Evolutionary conservation across 768 basidiomycete genomes (phyloP), one percentile per base, ranked within the genome.

Genomic region (Lactarius tabidus): DNA sequence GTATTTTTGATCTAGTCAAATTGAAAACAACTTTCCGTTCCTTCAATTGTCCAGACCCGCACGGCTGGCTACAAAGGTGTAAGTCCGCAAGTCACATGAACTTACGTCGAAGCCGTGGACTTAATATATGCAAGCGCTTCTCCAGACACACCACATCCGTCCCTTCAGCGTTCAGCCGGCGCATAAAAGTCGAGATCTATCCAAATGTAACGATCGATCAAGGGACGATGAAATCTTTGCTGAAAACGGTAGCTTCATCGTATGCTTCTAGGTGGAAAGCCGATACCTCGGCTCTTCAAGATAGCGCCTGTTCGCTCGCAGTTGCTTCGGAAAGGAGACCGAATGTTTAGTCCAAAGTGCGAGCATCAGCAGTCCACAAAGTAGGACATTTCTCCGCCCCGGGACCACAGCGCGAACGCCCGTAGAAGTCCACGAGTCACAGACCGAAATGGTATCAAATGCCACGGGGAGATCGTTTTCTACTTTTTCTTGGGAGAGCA

Each of bases 81-180:
- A n/a, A 14, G 31, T 43, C 64, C 59, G 64, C 23, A 17, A 20
- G 60, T 65, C 60, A 61, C 55, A 65, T 57, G 60, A 28, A 41
- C 20, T 26, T 18, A 9, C 55, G 18, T 28, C 48, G 48, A 33
- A 52, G 36, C 23, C 18, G 31, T 28, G 12, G 10, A 35, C 2
- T 38, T 35, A 35, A 53, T 54, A 35, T 26, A 28, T 55, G 9
- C 23, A 3, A 3, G 43, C 4, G 45, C 18, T 56, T 41, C 20
- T 38, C 28, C 5, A 38, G 60, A 26, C 17, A 35, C 28, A 33
- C 33, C 8, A 15, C 2, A 14, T 12, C 23, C 52, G n/a, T 64
- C 35, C 15, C 35, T 35, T 15, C 28, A 26, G 20, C 26, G 9
- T 52, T 56, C 53, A 36, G 39, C 9, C 29, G 51, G 9, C 23